A percentile compares a stretch with the other conserved stretches of the same genome.
phyloP scores from a whole-genome alignment of 1,284 basidiomycete species.

The Prillingera fragicola region DNA sequence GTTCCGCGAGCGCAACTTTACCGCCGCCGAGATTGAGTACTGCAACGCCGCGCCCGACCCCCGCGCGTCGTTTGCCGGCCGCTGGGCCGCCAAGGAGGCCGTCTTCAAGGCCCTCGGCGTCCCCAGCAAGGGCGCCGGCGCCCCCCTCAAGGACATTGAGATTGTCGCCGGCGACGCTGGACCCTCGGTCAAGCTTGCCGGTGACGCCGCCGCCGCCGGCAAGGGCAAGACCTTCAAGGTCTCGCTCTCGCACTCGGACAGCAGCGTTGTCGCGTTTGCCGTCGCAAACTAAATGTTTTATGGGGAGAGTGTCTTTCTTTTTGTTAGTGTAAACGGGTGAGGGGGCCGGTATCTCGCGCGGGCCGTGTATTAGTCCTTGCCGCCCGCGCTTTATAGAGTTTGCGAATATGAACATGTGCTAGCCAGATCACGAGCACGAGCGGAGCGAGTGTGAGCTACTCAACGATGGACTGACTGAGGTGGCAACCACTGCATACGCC shows the following conservation, averaged over 20 bases:
- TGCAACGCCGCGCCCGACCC: slow-evolving; percentile 82
- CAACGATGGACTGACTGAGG: too few relatives aligned
- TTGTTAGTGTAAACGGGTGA: too few relatives aligned
- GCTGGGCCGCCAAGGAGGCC: slow-evolving; percentile 97
- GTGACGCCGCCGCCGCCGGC: slow-evolving; percentile 74
- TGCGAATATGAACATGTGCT: too few relatives aligned
- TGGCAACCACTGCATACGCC: too few relatives aligned
- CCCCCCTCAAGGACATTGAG: slow-evolving; percentile 94
- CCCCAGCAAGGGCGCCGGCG: slow-evolving; percentile 82
- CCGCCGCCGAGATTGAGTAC: slow-evolving; percentile 77
- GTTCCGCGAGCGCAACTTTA: slow-evolving; percentile 91
- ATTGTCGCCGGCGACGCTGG: slow-evolving; percentile 63
- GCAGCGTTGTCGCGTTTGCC: slow-evolving; percentile 47
- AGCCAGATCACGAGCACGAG: too few relatives aligned
- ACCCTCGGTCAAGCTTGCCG: slow-evolving; percentile 70
- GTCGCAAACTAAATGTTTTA: slow-evolving; percentile 47
- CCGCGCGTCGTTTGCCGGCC: slow-evolving; percentile 84
- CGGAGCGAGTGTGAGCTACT: too few relatives aligned
- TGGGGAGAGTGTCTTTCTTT: too few relatives aligned
- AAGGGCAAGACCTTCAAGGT: slow-evolving; percentile 68
- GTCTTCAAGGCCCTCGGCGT: slow-evolving; percentile 97
- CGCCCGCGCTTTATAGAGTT: too few relatives aligned
- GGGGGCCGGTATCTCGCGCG: too few relatives aligned
- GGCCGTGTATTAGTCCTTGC: too few relatives aligned
- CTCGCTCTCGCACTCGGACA: slow-evolving; percentile 72